These are phyloP conservation scores for Saccharomyces kudriavzevii DNA, from an alignment of 805 yeast species.

Conservation along the genomic window DNA sequence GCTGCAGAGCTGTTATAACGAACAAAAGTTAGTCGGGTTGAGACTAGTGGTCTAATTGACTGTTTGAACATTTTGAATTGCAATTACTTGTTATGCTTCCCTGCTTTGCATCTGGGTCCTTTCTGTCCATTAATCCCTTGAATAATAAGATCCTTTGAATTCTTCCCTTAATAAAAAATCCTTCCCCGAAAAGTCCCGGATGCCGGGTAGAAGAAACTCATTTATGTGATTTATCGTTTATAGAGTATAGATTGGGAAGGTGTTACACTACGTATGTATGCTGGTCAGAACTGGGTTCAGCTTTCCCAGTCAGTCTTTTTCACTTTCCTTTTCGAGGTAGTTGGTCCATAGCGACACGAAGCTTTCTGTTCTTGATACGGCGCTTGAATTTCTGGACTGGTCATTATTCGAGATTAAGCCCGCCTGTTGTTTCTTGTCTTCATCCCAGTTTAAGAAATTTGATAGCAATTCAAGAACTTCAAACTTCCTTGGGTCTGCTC, in stretches of 20 bases:
- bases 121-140: background rate
- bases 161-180: background rate
- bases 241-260: background rate
- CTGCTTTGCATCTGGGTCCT: background rate
- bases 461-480: constrained; percentile 83
- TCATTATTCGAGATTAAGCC: constrained; percentile 41
- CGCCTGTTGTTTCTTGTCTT: constrained; percentile 64
- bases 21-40: constrained; percentile 1
- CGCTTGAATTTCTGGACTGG: constrained; percentile 10
- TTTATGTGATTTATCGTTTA: background rate
- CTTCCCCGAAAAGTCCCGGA: background rate
- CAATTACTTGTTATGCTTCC: background rate
- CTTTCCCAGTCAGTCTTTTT: constrained; percentile 13
- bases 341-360: constrained; percentile 77
- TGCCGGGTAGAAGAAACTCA: background rate
- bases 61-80: constrained; percentile 5
- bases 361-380: constrained; percentile 38
- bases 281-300: background rate
- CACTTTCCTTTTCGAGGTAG: constrained; percentile 64
- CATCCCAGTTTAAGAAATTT: constrained; percentile 83
- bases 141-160: background rate
- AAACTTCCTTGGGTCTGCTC: constrained; percentile 91
- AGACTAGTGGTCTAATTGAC: background rate
- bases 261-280: background rate
- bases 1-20: constrained; percentile 32